A percentile compares a stretch with the other conserved stretches of the same genome.
Conservation (phyloP, 495 filamentous ascomycete species). For the Corynascus novoguineensis region DNA sequence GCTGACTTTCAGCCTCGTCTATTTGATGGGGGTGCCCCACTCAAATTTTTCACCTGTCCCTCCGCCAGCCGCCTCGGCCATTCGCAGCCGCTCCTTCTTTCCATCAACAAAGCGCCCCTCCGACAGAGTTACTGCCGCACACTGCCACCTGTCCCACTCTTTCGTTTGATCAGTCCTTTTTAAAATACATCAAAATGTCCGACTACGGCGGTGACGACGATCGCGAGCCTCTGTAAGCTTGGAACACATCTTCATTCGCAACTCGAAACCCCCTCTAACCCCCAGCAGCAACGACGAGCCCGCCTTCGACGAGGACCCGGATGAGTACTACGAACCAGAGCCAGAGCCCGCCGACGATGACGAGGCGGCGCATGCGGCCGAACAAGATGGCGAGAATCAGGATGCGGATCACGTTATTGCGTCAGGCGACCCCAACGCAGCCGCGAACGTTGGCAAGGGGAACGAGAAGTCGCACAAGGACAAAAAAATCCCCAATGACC, state of each 20-base stretch:
- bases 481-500: slow-evolving; percentile 84
- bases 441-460: slow-evolving; percentile 47
- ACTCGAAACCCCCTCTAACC: slow-evolving; percentile 2
- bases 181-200: slow-evolving; percentile 56
- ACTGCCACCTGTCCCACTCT: neutral
- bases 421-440: slow-evolving; percentile 64
- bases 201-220: slow-evolving; percentile 71
- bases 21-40: slow-evolving; percentile 17
- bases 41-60: slow-evolving; percentile 28
- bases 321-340: slow-evolving; percentile 62
- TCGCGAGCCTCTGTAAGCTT: slow-evolving; percentile 34
- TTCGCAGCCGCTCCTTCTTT: slow-evolving; percentile 8
- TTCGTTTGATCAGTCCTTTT: neutral
- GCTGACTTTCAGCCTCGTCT: slow-evolving; percentile 12
- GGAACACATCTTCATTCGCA: slow-evolving; percentile 7
- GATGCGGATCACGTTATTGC: slow-evolving; percentile 56
- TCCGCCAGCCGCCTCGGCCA: slow-evolving; percentile 12
- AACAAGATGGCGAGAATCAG: slow-evolving; percentile 43
- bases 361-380: slow-evolving; percentile 46
- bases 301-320: slow-evolving; percentile 42
- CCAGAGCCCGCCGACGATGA: slow-evolving; percentile 54
- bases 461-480: slow-evolving; percentile 60
- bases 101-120: slow-evolving; percentile 8
- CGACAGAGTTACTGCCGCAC: neutral
- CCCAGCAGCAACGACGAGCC: slow-evolving; percentile 47